Evolutionary conservation across 2,329 filamentous ascomycete species (phyloP).

Genomic region (Aspergillus nomiae): DNA sequence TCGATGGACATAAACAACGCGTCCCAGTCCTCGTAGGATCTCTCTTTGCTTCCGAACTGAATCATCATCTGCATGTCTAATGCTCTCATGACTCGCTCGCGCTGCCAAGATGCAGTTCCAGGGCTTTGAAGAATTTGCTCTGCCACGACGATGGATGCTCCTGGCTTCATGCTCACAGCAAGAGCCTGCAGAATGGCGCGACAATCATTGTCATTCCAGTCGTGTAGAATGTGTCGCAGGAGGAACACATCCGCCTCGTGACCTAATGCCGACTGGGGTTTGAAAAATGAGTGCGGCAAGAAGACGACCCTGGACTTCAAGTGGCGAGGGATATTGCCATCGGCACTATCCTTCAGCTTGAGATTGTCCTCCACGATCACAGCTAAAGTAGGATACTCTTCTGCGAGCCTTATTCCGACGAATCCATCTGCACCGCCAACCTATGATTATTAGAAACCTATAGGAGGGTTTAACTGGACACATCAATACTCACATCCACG

Average conservation of each 20-base stretch:
- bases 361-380: background rate
- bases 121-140: background rate
- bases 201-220: background rate
- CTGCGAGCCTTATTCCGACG: background rate
- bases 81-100: background rate
- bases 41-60: background rate
- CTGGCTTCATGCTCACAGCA: background rate
- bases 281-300: background rate
- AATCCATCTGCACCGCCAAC: background rate
- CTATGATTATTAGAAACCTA: background rate
- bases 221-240: background rate
- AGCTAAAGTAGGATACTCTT: background rate
- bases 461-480: background rate
- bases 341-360: background rate
- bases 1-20: background rate
- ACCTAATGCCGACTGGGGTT: background rate
- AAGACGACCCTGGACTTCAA: background rate
- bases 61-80: slow-evolving; percentile 2
- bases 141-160: background rate
- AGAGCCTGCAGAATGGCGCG: background rate
- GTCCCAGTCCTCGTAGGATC: background rate
- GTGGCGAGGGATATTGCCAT: background rate
- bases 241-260: background rate
- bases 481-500: background rate
- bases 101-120: background rate